Evolutionary conservation across 1,139 yeast species (phyloP), one percentile per base, ranked within the genome.

Genomic region (Meyerozyma athensensis): DNA sequence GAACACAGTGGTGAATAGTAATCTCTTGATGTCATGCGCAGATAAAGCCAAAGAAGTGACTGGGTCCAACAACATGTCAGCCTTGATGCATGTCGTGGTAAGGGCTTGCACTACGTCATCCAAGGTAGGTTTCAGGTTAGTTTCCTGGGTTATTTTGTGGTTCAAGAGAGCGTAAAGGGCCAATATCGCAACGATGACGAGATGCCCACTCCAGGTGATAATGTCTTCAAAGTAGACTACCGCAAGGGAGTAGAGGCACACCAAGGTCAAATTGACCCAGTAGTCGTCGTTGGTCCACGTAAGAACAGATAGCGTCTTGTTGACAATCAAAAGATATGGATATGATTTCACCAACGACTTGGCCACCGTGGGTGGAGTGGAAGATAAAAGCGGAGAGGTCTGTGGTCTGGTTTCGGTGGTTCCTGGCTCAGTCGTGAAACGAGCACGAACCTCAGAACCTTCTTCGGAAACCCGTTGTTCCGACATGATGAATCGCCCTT

Each of bases 271-370:
- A 48, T 89, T 81, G 43, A 82, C 64, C 87, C 94, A 87, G 34
- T 75, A 71, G 58, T 87, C 95, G 32, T 84, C 90, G 43, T 82
- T 81, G 2, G 97, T 86, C 98, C 98, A 92, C 0, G 97, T 90
- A 21, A 86, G 60, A 22, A 90, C 70, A 26, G 89, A 78, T 39
- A 89, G 65, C 6, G 76, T 44, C 48, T 81, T 79, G 57, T 89
- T 87, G 8, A 80, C 77, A 4, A 86, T 74, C 33, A 85, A 69
- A 36, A 90, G 67, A 53, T 86, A 85, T 3, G 97, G 97, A 55
- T 90, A 89, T 7, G 95, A 79, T 45, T 79, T 75, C 36, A 89
- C 77, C 39, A 90, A 69, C 4, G 95, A 86, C 50, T 85, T 85
- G 21, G 96, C 82, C 10, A 90, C 90, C 0, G 90, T 79, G 4